Conservation (phyloP, 2,329 filamentous ascomycete genomes). For the Simplicillium aogashimaense region DNA sequence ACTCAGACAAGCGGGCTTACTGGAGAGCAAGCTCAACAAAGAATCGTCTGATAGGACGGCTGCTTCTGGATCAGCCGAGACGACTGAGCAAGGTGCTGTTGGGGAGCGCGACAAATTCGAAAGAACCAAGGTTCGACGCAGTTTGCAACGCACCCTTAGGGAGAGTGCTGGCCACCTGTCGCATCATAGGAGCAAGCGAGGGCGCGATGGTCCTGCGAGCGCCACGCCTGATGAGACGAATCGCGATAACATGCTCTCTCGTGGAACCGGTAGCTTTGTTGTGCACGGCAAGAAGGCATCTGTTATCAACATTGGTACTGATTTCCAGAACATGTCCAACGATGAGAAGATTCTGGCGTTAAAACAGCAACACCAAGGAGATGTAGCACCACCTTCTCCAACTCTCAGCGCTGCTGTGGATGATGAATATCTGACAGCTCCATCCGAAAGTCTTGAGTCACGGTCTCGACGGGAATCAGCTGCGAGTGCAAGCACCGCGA, state of each 20-base stretch:
- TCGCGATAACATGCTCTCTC: conserved; percentile 59
- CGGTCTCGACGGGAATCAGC: conserved; percentile 47
- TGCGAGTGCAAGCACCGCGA: conserved; percentile 57
- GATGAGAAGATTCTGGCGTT: conserved; percentile 63
- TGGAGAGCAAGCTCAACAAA: conserved; percentile 30
- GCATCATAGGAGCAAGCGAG: conserved; percentile 64
- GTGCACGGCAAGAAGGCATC: conserved; percentile 97
- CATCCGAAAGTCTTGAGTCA: conserved; percentile 29
- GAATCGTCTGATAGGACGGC: conserved; percentile 23
- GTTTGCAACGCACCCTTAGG: conserved; percentile 79
- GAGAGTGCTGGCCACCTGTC: conserved; percentile 62
- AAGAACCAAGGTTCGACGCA: conserved; percentile 66
- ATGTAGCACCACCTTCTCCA: conserved; percentile 24
- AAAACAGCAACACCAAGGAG: conserved; percentile 37
- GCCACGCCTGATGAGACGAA: conserved; percentile 24
- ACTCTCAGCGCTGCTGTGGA: conserved; percentile 23
- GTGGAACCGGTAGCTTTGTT: conserved; percentile 82
- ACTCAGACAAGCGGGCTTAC: conserved; percentile 56
- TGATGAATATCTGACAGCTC: conserved; percentile 43
- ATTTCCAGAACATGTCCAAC: conserved; percentile 67
- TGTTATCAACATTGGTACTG: conserved; percentile 91
- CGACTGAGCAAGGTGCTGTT: conserved; percentile 20
- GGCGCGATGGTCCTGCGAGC: conserved; percentile 44
- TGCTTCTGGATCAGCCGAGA: conserved; percentile 22
- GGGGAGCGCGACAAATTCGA: conserved; percentile 41